A percentile compares a stretch with the other conserved stretches of the same genome.
Evolutionary conservation across 495 filamentous ascomycete genomes (phyloP).

Genomic region (Amorphotheca resinae): DNA sequence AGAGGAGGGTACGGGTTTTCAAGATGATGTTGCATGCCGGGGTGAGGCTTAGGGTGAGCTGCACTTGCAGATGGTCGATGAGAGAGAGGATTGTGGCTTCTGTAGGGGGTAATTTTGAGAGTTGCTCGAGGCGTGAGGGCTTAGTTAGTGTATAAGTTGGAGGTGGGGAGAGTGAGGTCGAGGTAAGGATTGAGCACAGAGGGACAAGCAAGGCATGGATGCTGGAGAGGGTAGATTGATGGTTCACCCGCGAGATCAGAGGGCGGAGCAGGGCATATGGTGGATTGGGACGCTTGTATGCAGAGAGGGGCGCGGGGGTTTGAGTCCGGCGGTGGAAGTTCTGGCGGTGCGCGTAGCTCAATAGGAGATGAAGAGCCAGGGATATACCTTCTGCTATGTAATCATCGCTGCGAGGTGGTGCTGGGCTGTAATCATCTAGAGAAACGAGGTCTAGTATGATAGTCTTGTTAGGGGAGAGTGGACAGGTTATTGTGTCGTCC

Average conservation of each 20-base stretch:
- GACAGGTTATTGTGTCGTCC: conserved; percentile 44
- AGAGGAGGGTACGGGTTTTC: neutral
- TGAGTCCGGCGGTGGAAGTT: conserved; percentile 51
- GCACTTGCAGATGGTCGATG: conserved; percentile 31
- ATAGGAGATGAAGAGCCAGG: conserved; percentile 51
- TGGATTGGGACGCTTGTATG: conserved; percentile 32
- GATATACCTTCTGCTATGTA: conserved; percentile 44
- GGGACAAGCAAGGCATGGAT: conserved; percentile 28
- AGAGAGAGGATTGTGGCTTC: conserved; percentile 32
- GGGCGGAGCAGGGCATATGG: conserved; percentile 53
- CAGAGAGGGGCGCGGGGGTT: conserved; percentile 44
- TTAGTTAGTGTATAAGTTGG: conserved; percentile 6
- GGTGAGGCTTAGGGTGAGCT: conserved; percentile 28
- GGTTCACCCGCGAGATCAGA: conserved; percentile 49
- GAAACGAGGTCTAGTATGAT: conserved; percentile 55
- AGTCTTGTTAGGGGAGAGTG: conserved; percentile 38
- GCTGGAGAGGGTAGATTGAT: conserved; percentile 34
- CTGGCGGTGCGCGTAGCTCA: conserved; percentile 59
- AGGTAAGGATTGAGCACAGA: conserved; percentile 26
- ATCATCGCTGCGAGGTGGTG: conserved; percentile 12
- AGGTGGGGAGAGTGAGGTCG: conserved; percentile 26
- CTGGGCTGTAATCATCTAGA: conserved; percentile 26
- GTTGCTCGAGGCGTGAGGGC: too few relatives aligned
- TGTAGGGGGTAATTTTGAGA: conserved; percentile 8
- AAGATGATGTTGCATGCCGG: conserved; percentile 31